Base-by-base conservation (phyloP, 495 filamentous ascomycete genomes). In the Alectoria sarmentosa region DNA sequence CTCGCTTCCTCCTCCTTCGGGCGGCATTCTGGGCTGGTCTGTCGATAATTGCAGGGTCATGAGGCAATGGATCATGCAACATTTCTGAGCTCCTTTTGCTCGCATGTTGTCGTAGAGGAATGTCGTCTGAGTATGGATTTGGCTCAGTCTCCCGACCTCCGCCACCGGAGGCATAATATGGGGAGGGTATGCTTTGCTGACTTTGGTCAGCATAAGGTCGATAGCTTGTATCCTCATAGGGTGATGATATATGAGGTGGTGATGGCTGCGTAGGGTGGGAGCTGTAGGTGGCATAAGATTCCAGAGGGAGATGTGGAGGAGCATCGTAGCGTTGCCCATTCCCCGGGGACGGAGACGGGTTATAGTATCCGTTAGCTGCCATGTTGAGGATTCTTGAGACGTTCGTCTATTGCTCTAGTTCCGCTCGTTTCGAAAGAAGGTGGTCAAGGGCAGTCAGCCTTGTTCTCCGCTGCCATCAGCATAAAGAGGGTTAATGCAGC, bases 301-400 rank as follows among this genome's bases (percentile, higher is more conserved):
- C 62, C 69, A 73, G 61, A 42, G 56, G 61, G 17, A 49, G 76
- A 72, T 52, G 66, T 64, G 62, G 72, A 72, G 72, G 73, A 76
- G 76, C 75, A 82, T 70, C 71, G 77, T 62, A 74, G 77, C 37
- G 49, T 46, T 26, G 49, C 1, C 61, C 61, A 17, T 39, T 19
- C 10, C 37, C 26, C 1, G 26, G 61, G 30, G 83, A 77, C 64
- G 77, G 78, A 59, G 77, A 73, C 2, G 72, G 71, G 72, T 83
- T 82, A 78, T 92, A 92, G 75, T 91, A 92, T 64, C 91, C 87
- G 79, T 91, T 89, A 66, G 90, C 82, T 60, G 91, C 88, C 91
- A 95, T 96, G 52, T 14, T 56, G 28, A 55, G 49, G 13, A 46
- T 19, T 21, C 30, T 34, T 41, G 37, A 42, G 15, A 34, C n/a